A percentile compares a stretch with the other conserved stretches of the same genome.
phyloP scores from a whole-genome alignment of 352 stramenopile species.

The Globisporangium uncinulatum region DNA sequence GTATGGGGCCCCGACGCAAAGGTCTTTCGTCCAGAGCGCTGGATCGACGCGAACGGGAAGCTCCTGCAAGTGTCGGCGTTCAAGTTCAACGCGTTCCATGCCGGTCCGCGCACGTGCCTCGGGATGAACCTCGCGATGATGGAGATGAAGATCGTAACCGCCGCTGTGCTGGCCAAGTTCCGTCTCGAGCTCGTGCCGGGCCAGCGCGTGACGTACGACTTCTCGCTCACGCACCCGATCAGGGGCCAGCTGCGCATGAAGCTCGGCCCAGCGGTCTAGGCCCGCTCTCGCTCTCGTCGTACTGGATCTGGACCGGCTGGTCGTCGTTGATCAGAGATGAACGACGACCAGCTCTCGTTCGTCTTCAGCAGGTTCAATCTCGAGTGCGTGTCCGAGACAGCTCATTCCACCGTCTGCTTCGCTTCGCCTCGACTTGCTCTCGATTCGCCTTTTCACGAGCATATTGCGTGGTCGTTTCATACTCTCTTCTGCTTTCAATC shows the following conservation, averaged over 20 bases:
- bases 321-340: too few species aligned
- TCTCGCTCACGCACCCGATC: conserved; percentile 30
- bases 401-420: too few species aligned
- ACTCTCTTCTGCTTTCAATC: too few species aligned
- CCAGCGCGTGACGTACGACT: conserved; percentile 36
- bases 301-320: too few species aligned
- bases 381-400: too few species aligned
- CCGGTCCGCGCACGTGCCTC: conserved; percentile 2
- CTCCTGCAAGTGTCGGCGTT: conserved; percentile 33
- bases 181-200: conserved; percentile 30
- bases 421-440: too few species aligned
- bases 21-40: conserved; percentile 66
- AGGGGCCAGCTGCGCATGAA: conserved; percentile 1
- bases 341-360: too few species aligned
- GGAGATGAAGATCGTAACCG: conserved; percentile 20
- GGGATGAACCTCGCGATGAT: conserved; percentile 20
- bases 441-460: too few species aligned
- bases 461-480: too few species aligned
- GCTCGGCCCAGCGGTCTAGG: neutral
- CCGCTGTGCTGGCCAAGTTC: conserved; percentile 54
- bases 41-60: conserved; percentile 39
- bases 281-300: neutral
- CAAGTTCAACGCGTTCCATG: conserved; percentile 67
- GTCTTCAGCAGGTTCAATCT: too few species aligned
- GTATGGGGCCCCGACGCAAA: conserved; percentile 56